Evolutionary conservation across 257 asterid species (phyloP).

Genomic region (Penstemon davidsonii): DNA sequence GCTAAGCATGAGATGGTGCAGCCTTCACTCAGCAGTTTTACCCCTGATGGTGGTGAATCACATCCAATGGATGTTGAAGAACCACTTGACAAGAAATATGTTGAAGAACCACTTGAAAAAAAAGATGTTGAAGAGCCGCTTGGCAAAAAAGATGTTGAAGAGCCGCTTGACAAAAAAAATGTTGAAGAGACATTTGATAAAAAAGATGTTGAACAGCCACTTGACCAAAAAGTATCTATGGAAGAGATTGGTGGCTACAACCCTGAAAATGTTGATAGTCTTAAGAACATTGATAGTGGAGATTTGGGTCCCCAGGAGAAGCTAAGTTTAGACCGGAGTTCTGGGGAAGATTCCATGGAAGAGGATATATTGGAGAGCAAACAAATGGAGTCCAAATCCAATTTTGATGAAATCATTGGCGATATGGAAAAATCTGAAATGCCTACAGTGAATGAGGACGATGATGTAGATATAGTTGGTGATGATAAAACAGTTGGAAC

Average conservation of each 20-base stretch:
- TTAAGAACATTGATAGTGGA: slow-evolving; percentile 38
- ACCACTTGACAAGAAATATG: slow-evolving; percentile 36
- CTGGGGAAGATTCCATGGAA: slow-evolving; percentile 87
- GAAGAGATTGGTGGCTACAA: slow-evolving; percentile 35
- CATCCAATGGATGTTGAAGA: slow-evolving; percentile 61
- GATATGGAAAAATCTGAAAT: slow-evolving; percentile 37
- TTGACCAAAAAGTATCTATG: slow-evolving; percentile 33
- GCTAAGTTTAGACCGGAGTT: slow-evolving; percentile 58
- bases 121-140: slow-evolving; percentile 47
- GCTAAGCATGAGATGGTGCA: slow-evolving; percentile 61
- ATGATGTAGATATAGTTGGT: slow-evolving; percentile 57
- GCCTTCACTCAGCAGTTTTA: slow-evolving; percentile 39
- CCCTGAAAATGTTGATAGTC: slow-evolving; percentile 36
- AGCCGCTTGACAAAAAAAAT: slow-evolving; percentile 39
- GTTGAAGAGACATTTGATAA: slow-evolving; percentile 30
- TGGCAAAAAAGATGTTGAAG: slow-evolving; percentile 47
- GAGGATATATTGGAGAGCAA: slow-evolving; percentile 63
- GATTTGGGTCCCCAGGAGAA: slow-evolving; percentile 56
- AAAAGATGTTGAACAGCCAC: slow-evolving; percentile 48
- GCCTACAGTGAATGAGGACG: slow-evolving; percentile 41
- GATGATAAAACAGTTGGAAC: slow-evolving; percentile 43
- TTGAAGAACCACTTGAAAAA: slow-evolving; percentile 31
- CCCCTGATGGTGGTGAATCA: slow-evolving; percentile 55
- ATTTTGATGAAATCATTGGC: slow-evolving; percentile 31
- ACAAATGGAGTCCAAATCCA: slow-evolving; percentile 42